Base-by-base conservation (phyloP, 495 filamentous ascomycete species). In the Lophium mytilinum region DNA sequence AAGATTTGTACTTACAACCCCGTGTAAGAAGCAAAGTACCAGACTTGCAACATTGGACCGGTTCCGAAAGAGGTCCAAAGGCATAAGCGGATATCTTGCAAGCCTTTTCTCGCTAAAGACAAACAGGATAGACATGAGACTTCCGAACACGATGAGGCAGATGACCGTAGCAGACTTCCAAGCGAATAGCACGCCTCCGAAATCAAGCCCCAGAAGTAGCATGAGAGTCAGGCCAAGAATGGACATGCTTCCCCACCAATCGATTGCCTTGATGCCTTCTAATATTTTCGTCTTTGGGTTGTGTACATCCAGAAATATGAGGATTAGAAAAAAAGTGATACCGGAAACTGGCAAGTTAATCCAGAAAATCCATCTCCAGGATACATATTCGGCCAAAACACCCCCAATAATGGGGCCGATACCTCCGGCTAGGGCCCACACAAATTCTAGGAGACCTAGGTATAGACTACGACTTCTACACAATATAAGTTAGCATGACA, bases 341-440 rank as follows among this genome's bases (percentile, higher is more conserved):
- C 78, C 75, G 8, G 75, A 80, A 40, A 86, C 73, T 0, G 86
- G 86, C 1, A 87, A 69, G 55, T 89, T 89, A 71, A 89, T 82
- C 81, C 81, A 88, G 66, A 86, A 89, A 34, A 78, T 78, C 76
- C 83, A 86, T 35, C 83, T 66, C 87, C 87, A 90, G 4, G 73
- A 74, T 12, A 82, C 73, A 4, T 75, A 71, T 45, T 84, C 73
- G 0, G 86, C 78, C 49, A 91, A 83, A 1, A 76, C 75, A 17
- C 87, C 87, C 11, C 87, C 87, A 1, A 89, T 71, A 3, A 90
- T 64, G 1, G 87, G 87, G 0, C 87, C 87, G 6, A 83, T 64
- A 7, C 75, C 78, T 9, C 75, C 77, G 2, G 80, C 81, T 35
- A 84, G 57, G 0, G 77, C 78, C 80, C 81, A 83, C 56, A 81